Percentiles rank a stretch among this genome's conserved stretches.
Conservation (phyloP, 176 grass and related monocot species). For the Luzula sylvatica region DNA sequence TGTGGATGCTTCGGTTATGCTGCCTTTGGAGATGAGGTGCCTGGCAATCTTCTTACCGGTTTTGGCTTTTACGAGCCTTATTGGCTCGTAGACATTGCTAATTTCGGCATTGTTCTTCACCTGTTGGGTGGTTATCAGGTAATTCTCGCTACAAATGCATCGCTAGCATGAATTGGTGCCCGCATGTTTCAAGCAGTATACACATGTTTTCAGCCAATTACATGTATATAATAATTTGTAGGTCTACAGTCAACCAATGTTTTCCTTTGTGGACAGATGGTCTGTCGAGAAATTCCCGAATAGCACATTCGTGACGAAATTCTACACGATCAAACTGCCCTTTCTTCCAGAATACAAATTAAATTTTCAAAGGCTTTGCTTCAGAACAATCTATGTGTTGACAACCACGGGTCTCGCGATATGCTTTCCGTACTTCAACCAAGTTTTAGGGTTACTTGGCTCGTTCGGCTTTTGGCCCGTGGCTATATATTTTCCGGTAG, state of each 20-base stretch:
- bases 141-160: background rate
- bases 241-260: conserved; percentile 57
- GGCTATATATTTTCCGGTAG: conserved; percentile 62
- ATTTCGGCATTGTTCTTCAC: conserved; percentile 51
- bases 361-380: conserved; percentile 41
- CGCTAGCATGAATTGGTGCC: background rate
- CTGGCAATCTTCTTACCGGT: conserved; percentile 78
- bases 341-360: conserved; percentile 13
- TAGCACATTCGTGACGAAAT: conserved; percentile 25
- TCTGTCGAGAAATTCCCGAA: conserved; percentile 2
- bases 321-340: conserved; percentile 8
- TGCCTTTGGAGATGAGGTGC: conserved; percentile 67
- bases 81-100: conserved; percentile 81
- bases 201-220: background rate
- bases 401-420: conserved; percentile 52
- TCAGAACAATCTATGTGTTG: conserved; percentile 46
- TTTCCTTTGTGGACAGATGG: conserved; percentile 31
- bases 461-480: conserved; percentile 65
- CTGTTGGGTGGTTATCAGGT: conserved; percentile 78
- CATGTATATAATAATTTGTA: background rate
- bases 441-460: conserved; percentile 55
- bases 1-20: conserved; percentile 80
- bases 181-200: background rate
- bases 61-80: conserved; percentile 90
- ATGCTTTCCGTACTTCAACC: conserved; percentile 75